Evolutionary conservation across 2,329 filamentous ascomycete species (phyloP).

Genomic region (Colletotrichum sp.): DNA sequence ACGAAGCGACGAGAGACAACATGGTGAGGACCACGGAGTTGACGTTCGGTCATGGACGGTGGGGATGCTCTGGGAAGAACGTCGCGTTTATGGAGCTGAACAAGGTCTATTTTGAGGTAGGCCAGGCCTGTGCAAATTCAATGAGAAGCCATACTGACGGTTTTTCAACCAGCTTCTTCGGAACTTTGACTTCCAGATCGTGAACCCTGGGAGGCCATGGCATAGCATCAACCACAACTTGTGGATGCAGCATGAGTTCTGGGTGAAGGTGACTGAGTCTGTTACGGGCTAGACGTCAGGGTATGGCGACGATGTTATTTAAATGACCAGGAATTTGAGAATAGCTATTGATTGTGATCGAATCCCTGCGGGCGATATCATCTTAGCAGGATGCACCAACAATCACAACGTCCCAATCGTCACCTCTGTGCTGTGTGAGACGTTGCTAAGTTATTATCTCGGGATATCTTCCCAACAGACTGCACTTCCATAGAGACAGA

Average conservation of each 20-base stretch:
- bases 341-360: fast-evolving
- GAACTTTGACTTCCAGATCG: constrained; percentile 28
- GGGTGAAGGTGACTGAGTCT: constrained; percentile 23
- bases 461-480: too few relatives aligned
- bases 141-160: not conserved
- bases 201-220: constrained; percentile 32
- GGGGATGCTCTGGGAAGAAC: constrained; percentile 34
- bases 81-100: constrained; percentile 48
- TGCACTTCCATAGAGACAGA: too few relatives aligned
- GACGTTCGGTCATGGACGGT: constrained; percentile 41
- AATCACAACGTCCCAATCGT: not conserved
- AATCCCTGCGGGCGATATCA: fast-evolving
- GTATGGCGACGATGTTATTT: fast-evolving
- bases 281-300: not conserved
- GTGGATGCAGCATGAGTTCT: constrained; percentile 29
- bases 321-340: fast-evolving
- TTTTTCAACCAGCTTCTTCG: constrained; percentile 25
- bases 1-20: constrained; percentile 22
- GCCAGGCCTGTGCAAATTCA: not conserved
- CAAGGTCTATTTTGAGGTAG: constrained; percentile 47
- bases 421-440: not conserved
- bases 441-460: too few relatives aligned
- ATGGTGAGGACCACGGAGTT: constrained; percentile 33
- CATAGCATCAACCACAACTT: constrained; percentile 31
- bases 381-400: not conserved